Conservation (phyloP, 805 yeast genomes). For the Tetrapisispora iriomotensis region DNA sequence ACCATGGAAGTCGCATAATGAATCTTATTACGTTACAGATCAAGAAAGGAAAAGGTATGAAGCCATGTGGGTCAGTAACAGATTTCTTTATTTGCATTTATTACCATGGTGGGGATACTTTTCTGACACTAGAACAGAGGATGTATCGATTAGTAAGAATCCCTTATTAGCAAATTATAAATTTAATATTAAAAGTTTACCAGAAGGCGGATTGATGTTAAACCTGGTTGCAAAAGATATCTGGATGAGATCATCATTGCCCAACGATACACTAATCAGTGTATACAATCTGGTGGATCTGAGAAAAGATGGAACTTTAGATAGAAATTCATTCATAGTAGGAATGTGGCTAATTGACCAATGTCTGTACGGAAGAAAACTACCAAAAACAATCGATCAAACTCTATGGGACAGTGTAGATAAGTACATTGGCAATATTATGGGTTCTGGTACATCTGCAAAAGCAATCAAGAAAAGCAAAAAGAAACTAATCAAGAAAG, state of each 20-base stretch:
- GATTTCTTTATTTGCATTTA: constrained; percentile 47
- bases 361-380: constrained; percentile 83
- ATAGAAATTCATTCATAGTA: constrained; percentile 76
- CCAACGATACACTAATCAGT: constrained; percentile 46
- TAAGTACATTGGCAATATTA: constrained; percentile 12
- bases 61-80: constrained; percentile 88
- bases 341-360: constrained; percentile 98
- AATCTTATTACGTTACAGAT: constrained; percentile 41
- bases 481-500: constrained; percentile 18
- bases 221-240: constrained; percentile 57
- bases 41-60: constrained; percentile 82
- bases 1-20: constrained; percentile 64
- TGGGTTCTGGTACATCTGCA: constrained; percentile 6
- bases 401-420: constrained; percentile 77
- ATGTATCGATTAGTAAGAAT: background rate
- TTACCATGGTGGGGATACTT: constrained; percentile 26
- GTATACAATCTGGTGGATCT: constrained; percentile 68
- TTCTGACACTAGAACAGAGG: constrained; percentile 5
- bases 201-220: constrained; percentile 28
- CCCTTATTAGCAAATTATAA: background rate
- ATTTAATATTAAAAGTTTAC: constrained; percentile 9
- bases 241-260: constrained; percentile 72
- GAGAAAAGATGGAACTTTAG: constrained; percentile 61
- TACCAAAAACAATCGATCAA: constrained; percentile 60
- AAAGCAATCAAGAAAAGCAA: constrained; percentile 13